Evolutionary conservation across 1,284 basidiomycete genomes (phyloP).

Genomic region (Tylopilus orsonianus): DNA sequence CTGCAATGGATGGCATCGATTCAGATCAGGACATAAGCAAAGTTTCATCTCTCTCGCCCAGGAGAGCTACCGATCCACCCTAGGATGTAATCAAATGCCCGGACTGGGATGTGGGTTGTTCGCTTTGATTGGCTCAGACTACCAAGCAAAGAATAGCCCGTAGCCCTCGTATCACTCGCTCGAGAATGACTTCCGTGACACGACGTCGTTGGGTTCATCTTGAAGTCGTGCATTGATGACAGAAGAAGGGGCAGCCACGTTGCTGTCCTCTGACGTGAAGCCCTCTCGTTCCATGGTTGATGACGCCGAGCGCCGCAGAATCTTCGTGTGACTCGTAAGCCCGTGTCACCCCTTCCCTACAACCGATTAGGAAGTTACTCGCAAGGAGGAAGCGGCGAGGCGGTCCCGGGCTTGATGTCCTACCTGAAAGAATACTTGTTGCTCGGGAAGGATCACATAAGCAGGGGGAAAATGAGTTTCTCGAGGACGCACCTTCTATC

Average conservation of each 20-base stretch:
- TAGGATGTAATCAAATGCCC: constrained; percentile 5
- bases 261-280: constrained; percentile 1
- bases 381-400: constrained; percentile 13
- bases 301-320: not conserved
- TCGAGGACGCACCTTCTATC: constrained; percentile 12
- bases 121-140: constrained; percentile 3
- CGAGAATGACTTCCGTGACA: constrained; percentile 2
- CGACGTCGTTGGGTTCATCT: not conserved
- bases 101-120: constrained; percentile 10
- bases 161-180: not conserved
- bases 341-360: constrained; percentile 10
- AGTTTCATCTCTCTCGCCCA: not conserved
- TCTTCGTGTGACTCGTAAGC: constrained; percentile 3
- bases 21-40: constrained; percentile 17
- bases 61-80: not conserved
- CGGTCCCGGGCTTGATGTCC: constrained; percentile 3
- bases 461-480: constrained; percentile 5
- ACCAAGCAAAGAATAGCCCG: constrained; percentile 1
- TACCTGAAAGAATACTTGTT: constrained; percentile 2
- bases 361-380: constrained; percentile 15
- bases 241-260: not conserved
- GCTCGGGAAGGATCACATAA: constrained; percentile 8
- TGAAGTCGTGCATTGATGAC: not conserved
- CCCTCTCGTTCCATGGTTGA: constrained; percentile 13
- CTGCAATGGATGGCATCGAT: constrained; percentile 8